Base-by-base conservation (phyloP, 192 early-diverging fungal genomes). In the Coemansia sp. region DNA sequence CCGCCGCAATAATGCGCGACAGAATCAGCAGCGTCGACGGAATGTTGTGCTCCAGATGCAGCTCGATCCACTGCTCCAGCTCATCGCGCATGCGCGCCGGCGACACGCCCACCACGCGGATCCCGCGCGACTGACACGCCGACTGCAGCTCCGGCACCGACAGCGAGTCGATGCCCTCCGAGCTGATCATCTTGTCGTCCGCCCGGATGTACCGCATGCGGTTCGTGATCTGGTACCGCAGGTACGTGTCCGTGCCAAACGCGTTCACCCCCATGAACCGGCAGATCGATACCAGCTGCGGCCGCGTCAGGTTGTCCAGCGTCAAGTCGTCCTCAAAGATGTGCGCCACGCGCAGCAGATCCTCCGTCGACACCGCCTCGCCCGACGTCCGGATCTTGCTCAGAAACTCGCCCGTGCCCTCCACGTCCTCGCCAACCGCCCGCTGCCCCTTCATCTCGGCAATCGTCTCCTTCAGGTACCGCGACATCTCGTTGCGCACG, bases 171-270 rank as follows among this genome's bases (percentile, higher is more conserved):
- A 94, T 85, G 12, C 93, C 93, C 72, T 96, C 95, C 11, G 71
- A 54, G 48, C 71, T 71, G 53, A 96, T 95, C 73, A 94, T 76
- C 76, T 86, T 75, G 63, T 98, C 95, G 79, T 98, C 95, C 10
- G 83, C 81, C 41, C 90, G 84, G 53, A 98, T 87, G 44, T 89
- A 84, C 31, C 79, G 78, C 83, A 96, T 89, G 51, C 87, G 82
- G 54, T 88, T 86, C 19, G 92, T 85, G 61, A 98, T 92, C 70
- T 91, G 91, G 77, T 91, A 88, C 51, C 91, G 85, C 52, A 98
- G 83, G 64, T 91, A 94, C 45, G 90, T 87, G 76, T 98, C 95
- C n/a, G 93, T 94, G 30, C 95, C 95, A 69, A 96, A 98, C n/a
- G 90, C 87, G 46, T 92, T 93, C 52, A 95, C 81, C 54, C 86